Conservation (phyloP, 345 rosid genomes). For the Eutrema heterophyllum region DNA sequence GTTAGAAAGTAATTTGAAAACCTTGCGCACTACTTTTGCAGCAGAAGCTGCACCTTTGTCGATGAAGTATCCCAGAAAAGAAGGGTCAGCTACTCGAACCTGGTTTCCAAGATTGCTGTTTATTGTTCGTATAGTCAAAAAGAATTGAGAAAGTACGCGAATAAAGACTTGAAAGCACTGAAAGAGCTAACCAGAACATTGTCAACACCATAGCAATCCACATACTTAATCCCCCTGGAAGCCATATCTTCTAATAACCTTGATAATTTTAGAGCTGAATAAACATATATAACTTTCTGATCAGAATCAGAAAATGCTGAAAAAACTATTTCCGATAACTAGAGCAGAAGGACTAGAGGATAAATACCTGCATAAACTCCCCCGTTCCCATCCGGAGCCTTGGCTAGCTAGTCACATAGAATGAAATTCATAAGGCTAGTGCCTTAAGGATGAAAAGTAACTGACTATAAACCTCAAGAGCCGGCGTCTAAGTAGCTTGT, state of each 20-base stretch:
- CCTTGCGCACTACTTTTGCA: conserved; percentile 99
- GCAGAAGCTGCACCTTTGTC: conserved; percentile 91
- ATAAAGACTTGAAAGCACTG: background rate
- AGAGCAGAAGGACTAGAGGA: conserved; percentile 1
- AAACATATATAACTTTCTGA: conserved; percentile 5
- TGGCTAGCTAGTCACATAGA: conserved; percentile 65
- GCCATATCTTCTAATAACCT: conserved; percentile 89
- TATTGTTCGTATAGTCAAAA: background rate
- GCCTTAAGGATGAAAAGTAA: background rate
- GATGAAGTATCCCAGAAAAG: conserved; percentile 93
- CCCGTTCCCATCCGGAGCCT: conserved; percentile 98
- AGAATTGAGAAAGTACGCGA: background rate
- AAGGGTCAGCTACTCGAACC: conserved; percentile 98
- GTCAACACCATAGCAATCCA: conserved; percentile 98
- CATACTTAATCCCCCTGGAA: conserved; percentile 72
- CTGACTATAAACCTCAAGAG: background rate
- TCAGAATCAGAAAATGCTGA: conserved; percentile 17
- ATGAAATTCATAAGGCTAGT: conserved; percentile 13
- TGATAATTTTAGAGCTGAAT: conserved; percentile 76
- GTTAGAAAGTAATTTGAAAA: conserved; percentile 15
- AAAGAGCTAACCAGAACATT: conserved; percentile 69
- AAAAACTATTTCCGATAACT: background rate
- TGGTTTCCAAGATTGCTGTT: conserved; percentile 38
- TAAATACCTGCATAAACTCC: conserved; percentile 82
- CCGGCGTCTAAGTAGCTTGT: background rate